phyloP scores from a whole-genome alignment of 163 green algal species.

The Chloroidium sp. region DNA sequence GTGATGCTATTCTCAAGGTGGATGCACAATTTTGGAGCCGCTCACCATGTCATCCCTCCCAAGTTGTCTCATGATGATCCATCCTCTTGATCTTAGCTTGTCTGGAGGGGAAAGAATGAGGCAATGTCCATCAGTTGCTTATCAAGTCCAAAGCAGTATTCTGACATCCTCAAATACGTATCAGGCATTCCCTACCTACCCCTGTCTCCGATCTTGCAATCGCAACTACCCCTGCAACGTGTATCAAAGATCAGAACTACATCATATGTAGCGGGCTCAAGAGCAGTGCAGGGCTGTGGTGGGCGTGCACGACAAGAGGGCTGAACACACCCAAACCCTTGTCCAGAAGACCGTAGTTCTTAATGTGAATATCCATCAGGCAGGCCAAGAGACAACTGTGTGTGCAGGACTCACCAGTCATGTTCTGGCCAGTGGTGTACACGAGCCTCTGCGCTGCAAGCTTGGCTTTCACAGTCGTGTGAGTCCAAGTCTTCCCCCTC shows the following conservation, averaged over 20 bases:
- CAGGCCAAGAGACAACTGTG: background rate
- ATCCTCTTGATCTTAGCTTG: background rate
- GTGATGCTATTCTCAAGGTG: background rate
- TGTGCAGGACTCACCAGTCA: background rate
- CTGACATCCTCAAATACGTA: no score
- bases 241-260: background rate
- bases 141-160: no score
- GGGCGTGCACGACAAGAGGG: background rate
- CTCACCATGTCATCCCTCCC: background rate
- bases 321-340: background rate
- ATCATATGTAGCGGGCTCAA: background rate
- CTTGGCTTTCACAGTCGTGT: conserved; percentile 10
- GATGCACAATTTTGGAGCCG: background rate
- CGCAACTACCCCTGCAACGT: background rate
- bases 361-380: background rate
- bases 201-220: no score
- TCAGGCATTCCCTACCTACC: no score
- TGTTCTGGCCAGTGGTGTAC: conserved; percentile 33
- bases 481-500: conserved; percentile 27
- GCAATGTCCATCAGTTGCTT: no score
- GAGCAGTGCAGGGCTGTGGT: background rate
- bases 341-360: background rate
- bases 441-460: background rate
- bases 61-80: background rate
- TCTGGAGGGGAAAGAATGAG: no score